These are phyloP conservation scores for Phytopythium boreale DNA, from an alignment of 352 stramenopile genomes.

Conservation along the genomic window DNA sequence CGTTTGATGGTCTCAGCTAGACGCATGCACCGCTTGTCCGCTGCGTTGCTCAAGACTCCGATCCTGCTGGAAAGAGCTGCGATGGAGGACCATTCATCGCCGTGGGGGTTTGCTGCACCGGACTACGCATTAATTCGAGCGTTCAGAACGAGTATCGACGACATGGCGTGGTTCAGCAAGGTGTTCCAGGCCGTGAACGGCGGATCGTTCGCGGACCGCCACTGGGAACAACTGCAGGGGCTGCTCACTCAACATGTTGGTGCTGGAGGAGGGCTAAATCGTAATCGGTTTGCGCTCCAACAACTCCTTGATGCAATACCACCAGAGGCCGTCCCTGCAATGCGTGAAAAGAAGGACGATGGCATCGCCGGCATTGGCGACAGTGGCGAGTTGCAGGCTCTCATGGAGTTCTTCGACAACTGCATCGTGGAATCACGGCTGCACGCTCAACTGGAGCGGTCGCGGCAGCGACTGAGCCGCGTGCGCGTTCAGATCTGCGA, in stretches of 20 bases:
- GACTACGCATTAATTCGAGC: constrained; percentile 30
- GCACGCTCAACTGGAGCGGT: constrained; percentile 28
- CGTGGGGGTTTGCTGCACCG: constrained; percentile 7
- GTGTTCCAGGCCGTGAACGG: constrained; percentile 51
- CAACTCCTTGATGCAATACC: background rate
- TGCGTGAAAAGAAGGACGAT: background rate
- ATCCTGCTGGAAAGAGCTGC: constrained; percentile 6
- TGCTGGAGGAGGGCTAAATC: background rate
- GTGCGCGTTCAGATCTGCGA: constrained; percentile 33
- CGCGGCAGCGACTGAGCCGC: constrained; percentile 23
- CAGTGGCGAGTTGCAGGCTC: background rate
- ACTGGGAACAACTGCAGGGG: constrained; percentile 21
- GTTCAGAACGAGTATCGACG: constrained; percentile 40
- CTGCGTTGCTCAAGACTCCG: constrained; percentile 9
- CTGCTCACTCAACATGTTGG: background rate
- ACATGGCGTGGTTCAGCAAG: constrained; percentile 35
- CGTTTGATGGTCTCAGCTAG: constrained; percentile 37
- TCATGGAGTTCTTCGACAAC: constrained; percentile 39
- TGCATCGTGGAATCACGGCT: constrained; percentile 52
- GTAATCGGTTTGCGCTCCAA: background rate
- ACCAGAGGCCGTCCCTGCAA: background rate
- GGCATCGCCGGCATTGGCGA: background rate
- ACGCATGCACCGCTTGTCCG: constrained; percentile 21
- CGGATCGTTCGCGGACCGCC: constrained; percentile 32
- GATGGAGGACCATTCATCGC: background rate